phyloP scores from a whole-genome alignment of 1,284 basidiomycete species.

The Flammula alnicola region DNA sequence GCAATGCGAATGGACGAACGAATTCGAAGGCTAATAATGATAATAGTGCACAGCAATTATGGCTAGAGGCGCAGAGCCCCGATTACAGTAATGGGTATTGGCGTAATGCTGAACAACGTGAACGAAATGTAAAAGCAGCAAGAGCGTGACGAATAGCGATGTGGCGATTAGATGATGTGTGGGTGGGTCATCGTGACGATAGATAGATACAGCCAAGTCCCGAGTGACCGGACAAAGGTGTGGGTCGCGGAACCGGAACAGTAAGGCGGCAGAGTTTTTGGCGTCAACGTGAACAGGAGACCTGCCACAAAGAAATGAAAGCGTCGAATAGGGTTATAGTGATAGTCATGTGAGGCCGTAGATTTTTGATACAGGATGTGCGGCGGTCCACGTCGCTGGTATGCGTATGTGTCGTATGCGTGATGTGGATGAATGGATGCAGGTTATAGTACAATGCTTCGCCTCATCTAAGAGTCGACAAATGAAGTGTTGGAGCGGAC shows the following conservation, averaged over 20 bases:
- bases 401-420: slow-evolving; percentile 18
- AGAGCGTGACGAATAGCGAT: slow-evolving; percentile 4
- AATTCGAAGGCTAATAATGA: slow-evolving; percentile 22
- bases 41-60: slow-evolving; percentile 25
- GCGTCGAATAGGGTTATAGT: slow-evolving; percentile 3
- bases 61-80: slow-evolving; percentile 16
- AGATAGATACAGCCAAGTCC: slow-evolving; percentile 4
- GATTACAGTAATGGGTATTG: slow-evolving; percentile 15
- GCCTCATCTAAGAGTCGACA: slow-evolving; percentile 18
- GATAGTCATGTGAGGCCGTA: slow-evolving; percentile 12
- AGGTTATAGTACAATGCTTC: slow-evolving; percentile 21
- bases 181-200: background rate
- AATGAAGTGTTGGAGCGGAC: slow-evolving; percentile 11
- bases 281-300: slow-evolving; percentile 2
- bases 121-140: slow-evolving; percentile 11
- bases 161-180: background rate
- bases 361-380: slow-evolving; percentile 17
- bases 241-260: slow-evolving; percentile 4
- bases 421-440: slow-evolving; percentile 15
- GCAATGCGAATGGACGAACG: slow-evolving; percentile 15
- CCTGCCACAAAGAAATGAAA: background rate
- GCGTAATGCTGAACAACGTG: slow-evolving; percentile 8
- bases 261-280: slow-evolving; percentile 7
- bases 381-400: slow-evolving; percentile 31
- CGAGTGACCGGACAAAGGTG: slow-evolving; percentile 12